phyloP scores from a whole-genome alignment of 176 grass and related monocot genomes.

The Otatea glauca region DNA sequence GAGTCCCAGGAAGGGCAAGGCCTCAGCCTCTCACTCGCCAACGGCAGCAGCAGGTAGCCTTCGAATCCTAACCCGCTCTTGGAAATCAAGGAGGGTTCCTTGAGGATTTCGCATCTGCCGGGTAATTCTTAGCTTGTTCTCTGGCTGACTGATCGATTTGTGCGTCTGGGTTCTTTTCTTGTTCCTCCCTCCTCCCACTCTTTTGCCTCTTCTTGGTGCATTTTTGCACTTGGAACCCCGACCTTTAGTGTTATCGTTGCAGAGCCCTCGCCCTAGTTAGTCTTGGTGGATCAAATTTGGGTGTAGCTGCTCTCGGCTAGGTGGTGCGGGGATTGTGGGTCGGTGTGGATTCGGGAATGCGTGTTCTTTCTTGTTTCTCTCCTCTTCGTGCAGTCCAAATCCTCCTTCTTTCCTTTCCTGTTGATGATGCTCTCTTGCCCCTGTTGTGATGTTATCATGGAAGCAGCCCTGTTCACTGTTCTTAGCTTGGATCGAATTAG shows the following conservation, averaged over 20 bases:
- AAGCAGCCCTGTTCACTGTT: neutral
- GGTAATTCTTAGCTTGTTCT: neutral
- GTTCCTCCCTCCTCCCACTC: neutral
- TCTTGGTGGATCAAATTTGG: neutral
- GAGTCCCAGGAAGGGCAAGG: conserved; percentile 35
- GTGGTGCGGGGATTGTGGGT: neutral
- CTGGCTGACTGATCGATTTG: conserved; percentile 13
- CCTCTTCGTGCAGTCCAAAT: neutral
- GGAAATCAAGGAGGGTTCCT: neutral
- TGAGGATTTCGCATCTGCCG: neutral
- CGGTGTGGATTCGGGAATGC: conserved; percentile 23
- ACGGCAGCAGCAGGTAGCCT: conserved; percentile 47
- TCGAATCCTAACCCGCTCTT: neutral
- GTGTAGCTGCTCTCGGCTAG: neutral
- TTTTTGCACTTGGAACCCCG: conserved; percentile 19
- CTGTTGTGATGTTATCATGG: neutral
- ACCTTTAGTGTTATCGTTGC: neutral
- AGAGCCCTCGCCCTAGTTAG: neutral
- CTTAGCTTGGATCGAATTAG: neutral
- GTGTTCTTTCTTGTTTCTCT: neutral
- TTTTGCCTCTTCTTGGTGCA: neutral
- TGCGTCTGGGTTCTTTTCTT: neutral
- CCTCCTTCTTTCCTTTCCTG: neutral
- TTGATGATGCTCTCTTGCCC: neutral
- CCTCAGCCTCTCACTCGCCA: conserved; percentile 52